phyloP scores from a whole-genome alignment of 2,329 filamentous ascomycete species.

The Neopestalotiopsis rosae region DNA sequence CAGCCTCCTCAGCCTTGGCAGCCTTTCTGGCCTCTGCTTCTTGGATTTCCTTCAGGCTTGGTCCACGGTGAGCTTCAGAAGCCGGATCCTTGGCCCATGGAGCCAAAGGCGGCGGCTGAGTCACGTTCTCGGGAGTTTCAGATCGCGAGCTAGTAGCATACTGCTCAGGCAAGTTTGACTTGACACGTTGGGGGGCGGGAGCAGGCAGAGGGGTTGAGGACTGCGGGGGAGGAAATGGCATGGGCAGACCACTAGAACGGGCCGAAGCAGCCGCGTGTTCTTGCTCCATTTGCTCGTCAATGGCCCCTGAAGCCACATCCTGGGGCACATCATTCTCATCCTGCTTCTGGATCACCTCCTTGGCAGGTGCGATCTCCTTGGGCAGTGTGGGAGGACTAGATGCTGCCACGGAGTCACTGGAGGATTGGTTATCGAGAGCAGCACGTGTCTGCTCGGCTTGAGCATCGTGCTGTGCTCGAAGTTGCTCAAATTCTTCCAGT shows the following conservation, averaged over 20 bases:
- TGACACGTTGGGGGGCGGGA: conserved; percentile 83
- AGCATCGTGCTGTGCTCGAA: conserved; percentile 75
- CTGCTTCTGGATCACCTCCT: conserved; percentile 23
- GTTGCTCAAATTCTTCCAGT: conserved; percentile 81
- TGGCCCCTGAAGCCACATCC: conserved; percentile 27
- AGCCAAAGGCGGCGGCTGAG: conserved; percentile 74
- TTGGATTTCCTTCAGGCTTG: conserved; percentile 95
- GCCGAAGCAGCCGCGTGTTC: conserved; percentile 47
- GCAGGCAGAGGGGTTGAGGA: conserved; percentile 85
- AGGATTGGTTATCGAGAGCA: conserved; percentile 25
- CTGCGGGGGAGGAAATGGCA: conserved; percentile 74
- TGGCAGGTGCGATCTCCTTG: conserved; percentile 19
- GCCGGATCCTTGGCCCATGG: conserved; percentile 93
- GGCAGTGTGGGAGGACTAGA: conserved; percentile 20
- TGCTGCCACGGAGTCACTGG: conserved; percentile 24
- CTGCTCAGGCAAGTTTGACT: conserved; percentile 82
- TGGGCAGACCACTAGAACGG: conserved; percentile 73
- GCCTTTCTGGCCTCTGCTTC: conserved; percentile 93
- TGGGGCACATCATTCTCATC: conserved; percentile 23
- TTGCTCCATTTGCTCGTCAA: conserved; percentile 71
- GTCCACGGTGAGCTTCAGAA: conserved; percentile 74
- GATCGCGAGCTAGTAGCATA: conserved; percentile 70
- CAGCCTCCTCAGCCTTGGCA: conserved; percentile 84
- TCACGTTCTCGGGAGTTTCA: conserved; percentile 70
- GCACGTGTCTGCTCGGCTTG: conserved; percentile 42